phyloP scores from a whole-genome alignment of 306 rosid genomes.

The Delonix regia region DNA sequence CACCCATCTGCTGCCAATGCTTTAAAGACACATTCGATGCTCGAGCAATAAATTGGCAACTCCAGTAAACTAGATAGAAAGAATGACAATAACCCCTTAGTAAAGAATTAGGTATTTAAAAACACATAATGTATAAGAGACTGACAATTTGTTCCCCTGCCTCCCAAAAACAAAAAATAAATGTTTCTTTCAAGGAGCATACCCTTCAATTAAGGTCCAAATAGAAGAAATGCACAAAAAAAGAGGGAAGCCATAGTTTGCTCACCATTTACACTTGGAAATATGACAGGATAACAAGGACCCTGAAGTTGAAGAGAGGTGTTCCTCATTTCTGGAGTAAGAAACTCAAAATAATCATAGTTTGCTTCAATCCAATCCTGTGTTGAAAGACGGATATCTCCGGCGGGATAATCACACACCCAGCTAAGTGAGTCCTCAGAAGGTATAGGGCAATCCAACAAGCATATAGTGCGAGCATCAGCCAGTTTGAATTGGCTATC shows the following conservation, averaged over 20 bases:
- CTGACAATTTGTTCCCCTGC: background rate
- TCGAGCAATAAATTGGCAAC: slow-evolving; percentile 91
- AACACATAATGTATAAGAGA: slow-evolving; percentile 20
- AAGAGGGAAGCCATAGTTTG: slow-evolving; percentile 2
- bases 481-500: slow-evolving; percentile 66
- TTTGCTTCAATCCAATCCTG: slow-evolving; percentile 75
- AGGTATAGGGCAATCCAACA: slow-evolving; percentile 81
- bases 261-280: slow-evolving; percentile 94
- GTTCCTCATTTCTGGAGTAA: slow-evolving; percentile 92
- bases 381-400: slow-evolving; percentile 70
- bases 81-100: background rate
- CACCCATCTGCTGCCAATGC: slow-evolving; percentile 97
- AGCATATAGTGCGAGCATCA: slow-evolving; percentile 84
- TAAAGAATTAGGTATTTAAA: background rate
- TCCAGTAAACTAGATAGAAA: slow-evolving; percentile 80
- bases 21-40: slow-evolving; percentile 77
- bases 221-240: slow-evolving; percentile 20
- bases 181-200: background rate
- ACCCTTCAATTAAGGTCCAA: slow-evolving; percentile 17
- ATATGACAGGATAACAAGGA: slow-evolving; percentile 97
- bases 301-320: slow-evolving; percentile 96
- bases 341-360: slow-evolving; percentile 89
- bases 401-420: slow-evolving; percentile 98
- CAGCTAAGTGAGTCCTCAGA: slow-evolving; percentile 80
- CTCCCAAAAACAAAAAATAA: background rate